These are phyloP conservation scores for Pterulicium gracile DNA, from an alignment of 1,284 basidiomycete species.

Conservation along the genomic window DNA sequence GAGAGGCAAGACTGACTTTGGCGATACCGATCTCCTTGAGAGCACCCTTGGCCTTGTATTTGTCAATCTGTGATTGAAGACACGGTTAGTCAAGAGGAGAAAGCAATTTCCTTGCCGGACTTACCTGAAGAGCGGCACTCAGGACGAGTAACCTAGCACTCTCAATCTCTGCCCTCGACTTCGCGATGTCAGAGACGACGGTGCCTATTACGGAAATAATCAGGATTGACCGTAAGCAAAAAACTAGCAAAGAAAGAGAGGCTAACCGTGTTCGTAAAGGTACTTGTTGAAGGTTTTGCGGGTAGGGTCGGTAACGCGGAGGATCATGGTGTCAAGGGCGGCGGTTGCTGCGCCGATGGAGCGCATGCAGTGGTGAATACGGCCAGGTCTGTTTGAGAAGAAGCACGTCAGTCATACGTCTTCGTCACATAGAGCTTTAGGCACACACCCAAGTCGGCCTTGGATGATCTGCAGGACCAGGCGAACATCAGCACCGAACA, in stretches of 20 bases:
- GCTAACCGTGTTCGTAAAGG: slow-evolving; percentile 80
- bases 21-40: slow-evolving; percentile 96
- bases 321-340: slow-evolving; percentile 82
- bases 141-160: slow-evolving; percentile 79
- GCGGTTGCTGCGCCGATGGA: slow-evolving; percentile 83
- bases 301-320: slow-evolving; percentile 83
- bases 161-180: slow-evolving; percentile 90
- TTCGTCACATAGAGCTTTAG: slow-evolving; percentile 15
- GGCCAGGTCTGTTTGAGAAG: slow-evolving; percentile 58
- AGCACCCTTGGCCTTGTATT: slow-evolving; percentile 84
- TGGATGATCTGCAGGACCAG: slow-evolving; percentile 75
- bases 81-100: no score
- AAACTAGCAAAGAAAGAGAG: slow-evolving; percentile 7
- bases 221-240: no score
- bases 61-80: slow-evolving; percentile 85
- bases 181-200: slow-evolving; percentile 84
- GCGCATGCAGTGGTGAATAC: slow-evolving; percentile 98
- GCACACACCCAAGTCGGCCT: slow-evolving; percentile 94
- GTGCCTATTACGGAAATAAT: slow-evolving; percentile 58
- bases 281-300: slow-evolving; percentile 93
- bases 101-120: slow-evolving; percentile 6
- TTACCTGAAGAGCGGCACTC: slow-evolving; percentile 81
- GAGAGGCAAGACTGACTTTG: slow-evolving; percentile 47
- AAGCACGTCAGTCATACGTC: neutral
- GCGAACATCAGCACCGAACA: neutral